A percentile compares a stretch with the other conserved stretches of the same genome.
Evolutionary conservation across 371 early-diverging fungal genomes (phyloP).

Genomic region (Racocetra persica): DNA sequence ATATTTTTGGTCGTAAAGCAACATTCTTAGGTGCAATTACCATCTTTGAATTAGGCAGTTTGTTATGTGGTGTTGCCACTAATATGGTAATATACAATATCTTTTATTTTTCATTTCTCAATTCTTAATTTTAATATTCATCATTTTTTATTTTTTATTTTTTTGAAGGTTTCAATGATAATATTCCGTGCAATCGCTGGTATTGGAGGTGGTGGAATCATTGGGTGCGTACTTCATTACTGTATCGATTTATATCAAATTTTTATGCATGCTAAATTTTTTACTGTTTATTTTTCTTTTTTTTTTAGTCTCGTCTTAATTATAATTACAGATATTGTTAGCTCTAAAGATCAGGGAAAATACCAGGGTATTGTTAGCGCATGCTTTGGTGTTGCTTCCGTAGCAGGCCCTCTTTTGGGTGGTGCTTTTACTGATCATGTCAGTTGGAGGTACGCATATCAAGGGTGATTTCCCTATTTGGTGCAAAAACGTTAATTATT

Average conservation of each 20-base stretch:
- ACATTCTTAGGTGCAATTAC: constrained; percentile 62
- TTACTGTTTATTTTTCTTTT: too few species aligned
- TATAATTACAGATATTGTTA: constrained; percentile 68
- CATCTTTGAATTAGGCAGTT: constrained; percentile 64
- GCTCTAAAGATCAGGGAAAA: constrained; percentile 62
- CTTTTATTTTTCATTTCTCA: constrained; percentile 50
- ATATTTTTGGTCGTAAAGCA: constrained; percentile 73
- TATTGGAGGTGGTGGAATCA: constrained; percentile 10
- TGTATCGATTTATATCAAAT: neutral
- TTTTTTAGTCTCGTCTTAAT: constrained; percentile 48
- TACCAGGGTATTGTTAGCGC: constrained; percentile 62
- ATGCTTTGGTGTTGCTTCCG: constrained; percentile 54
- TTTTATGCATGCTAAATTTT: too few species aligned
- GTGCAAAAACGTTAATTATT: neutral
- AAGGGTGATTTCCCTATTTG: neutral
- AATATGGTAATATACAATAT: constrained; percentile 46
- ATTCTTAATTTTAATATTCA: too few species aligned
- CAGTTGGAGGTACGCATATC: constrained; percentile 53
- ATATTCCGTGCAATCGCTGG: constrained; percentile 14
- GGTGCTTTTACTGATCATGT: constrained; percentile 58
- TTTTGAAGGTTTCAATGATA: constrained; percentile 50
- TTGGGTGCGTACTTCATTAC: neutral
- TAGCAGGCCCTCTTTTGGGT: constrained; percentile 60
- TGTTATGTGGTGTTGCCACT: constrained; percentile 63
- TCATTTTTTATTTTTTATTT: too few species aligned